Evolutionary conservation across 257 asterid species (phyloP), one percentile per base, ranked within the genome.

Genomic region (Dorcoceras hygrometricum): DNA sequence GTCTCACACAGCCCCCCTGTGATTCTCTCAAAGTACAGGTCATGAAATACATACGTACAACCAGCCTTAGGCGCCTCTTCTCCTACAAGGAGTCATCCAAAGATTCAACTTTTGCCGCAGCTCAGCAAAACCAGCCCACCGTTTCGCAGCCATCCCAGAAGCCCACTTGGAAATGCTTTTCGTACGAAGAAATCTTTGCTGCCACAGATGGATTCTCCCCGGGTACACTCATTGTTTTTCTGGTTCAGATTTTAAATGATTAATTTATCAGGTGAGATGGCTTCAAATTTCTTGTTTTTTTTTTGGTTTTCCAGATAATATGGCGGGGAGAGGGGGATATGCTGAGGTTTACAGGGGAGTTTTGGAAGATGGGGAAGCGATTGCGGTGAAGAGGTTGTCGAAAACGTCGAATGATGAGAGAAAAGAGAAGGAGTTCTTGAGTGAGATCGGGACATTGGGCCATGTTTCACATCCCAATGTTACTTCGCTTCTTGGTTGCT

Each of bases 311-410:
- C 55, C 86, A 89, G 97, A 83, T 10, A 86, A 90, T 59, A 71
- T 93, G 86, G 99, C 85, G 2, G 99, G 99, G 18, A 85, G 73
- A 81, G 99, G 99, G 71, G 99, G 99, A 11, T 90, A 73, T 75
- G 97, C 99, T n/a, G 96, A 90, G 90, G 99, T 93, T 1, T 93
- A 86, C 87, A 93, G 74, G 75, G 97, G 99, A 23, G 77, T 80
- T 10, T 73, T 93, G 16, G 86, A 78, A 73, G 84, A 83, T 69
- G 99, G 99, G 6, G 78, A 81, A 23, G 80, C 97, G 19, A 93
- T 93, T 72, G 99, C 99, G 4, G 95, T 93, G 5, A 93, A 93
- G 67, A 75, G 87, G 75, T 70, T 93, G 67, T 74, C 97, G 8
- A 83, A 81, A 69, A n/a, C 80, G 11, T 68, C 76, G 36, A 86